Evolutionary conservation across 306 rosid genomes (phyloP).

Genomic region (Luffa aegyptiaca): DNA sequence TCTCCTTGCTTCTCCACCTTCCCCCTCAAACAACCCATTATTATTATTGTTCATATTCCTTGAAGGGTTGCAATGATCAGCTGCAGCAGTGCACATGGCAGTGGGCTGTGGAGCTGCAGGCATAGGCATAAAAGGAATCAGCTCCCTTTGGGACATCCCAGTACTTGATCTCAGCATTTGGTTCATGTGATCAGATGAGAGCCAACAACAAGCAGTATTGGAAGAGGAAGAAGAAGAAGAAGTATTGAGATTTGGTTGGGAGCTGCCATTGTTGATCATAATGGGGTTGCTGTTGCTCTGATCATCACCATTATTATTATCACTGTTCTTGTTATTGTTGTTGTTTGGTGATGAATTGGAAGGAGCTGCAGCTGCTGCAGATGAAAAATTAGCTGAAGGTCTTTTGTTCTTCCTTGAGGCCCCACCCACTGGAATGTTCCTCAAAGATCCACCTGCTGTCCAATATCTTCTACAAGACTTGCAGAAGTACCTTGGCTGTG

Average conservation of each 20-base stretch:
- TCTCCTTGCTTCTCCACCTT: background rate
- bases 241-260: constrained; percentile 11
- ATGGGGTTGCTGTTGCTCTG: constrained; percentile 5
- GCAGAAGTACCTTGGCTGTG: constrained; percentile 97
- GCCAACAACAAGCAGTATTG: background rate
- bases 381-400: constrained; percentile 21
- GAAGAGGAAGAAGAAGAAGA: constrained; percentile 12
- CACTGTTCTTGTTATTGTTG: background rate
- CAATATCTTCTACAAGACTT: constrained; percentile 95
- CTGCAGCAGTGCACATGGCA: background rate
- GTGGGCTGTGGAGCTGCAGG: background rate
- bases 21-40: background rate
- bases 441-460: constrained; percentile 95
- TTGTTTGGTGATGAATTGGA: constrained; percentile 5
- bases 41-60: background rate
- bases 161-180: background rate
- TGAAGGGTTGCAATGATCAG: background rate
- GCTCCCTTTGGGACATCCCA: constrained; percentile 12
- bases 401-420: constrained; percentile 94
- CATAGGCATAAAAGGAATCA: constrained; percentile 15
- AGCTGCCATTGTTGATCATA: background rate
- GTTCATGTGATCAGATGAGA: background rate
- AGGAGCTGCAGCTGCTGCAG: background rate
- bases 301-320: background rate
- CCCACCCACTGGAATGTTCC: constrained; percentile 97